Base-by-base conservation (phyloP, 2,329 filamentous ascomycete genomes). In the Tricladium varicosporioides region DNA sequence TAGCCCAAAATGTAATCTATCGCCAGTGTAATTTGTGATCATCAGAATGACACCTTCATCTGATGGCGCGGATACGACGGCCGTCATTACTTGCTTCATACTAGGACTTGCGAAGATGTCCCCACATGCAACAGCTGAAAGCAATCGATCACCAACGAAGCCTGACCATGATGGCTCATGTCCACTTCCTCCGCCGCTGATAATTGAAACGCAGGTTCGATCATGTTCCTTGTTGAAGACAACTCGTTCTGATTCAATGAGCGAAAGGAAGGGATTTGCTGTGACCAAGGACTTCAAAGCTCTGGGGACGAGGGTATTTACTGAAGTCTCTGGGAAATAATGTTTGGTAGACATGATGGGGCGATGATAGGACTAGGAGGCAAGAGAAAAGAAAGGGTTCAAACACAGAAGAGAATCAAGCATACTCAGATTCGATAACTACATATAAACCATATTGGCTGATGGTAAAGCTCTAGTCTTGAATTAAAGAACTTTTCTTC, bases 61-160 rank as follows among this genome's bases (percentile, higher is more conserved):
- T 31, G 75, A 83, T n/a, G 78, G 81, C 10, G 78, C 80, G 47
- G 76, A 75, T 51, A 80, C 78, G 43, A 87, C 78, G 5, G 78
- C 83, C 1, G 83, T 78, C 8, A 85, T 69, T 54, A 87, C 83
- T 70, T 87, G 84, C 58, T 81, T 82, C 10, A 83, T 83, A 57
- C 80, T 84, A 0, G 84, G 84, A 5, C 79, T 83, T 14, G 84
- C 84, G 62, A 87, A 87, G 61, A 87, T 80, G 65, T 85, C 82
- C 44, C 84, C 84, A 3, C 76, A 78, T 4, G 84, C 84, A 4
- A 83, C 79, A 3, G 82, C 83, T 1, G 81, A 76, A 14, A 87
- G 77, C 71, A 86, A 76, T 67, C 84, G 84, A 56, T 72, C 68
- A 53, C 84, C 84, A 1, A 87, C 84, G 64, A 85, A 87, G 54